Evolutionary conservation across 2,329 filamentous ascomycete species (phyloP).

Genomic region (Pseudogymnoascus sp.): DNA sequence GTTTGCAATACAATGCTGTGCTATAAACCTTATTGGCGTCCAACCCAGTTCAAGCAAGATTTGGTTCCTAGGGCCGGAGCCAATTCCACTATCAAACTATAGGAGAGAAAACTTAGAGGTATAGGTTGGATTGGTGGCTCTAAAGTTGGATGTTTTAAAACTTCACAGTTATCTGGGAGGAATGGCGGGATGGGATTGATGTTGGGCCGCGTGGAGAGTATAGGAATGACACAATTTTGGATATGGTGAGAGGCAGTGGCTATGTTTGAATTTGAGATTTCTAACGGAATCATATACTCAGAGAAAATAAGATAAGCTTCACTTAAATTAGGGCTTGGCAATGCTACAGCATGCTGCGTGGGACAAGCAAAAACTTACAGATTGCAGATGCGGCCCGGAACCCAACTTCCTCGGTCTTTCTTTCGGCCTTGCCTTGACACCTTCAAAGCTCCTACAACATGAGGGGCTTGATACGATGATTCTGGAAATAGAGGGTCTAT

Average conservation of each 20-base stretch:
- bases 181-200: background rate
- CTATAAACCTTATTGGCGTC: background rate
- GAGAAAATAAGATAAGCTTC: background rate
- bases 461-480: background rate
- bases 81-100: background rate
- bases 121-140: background rate
- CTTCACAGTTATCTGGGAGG: background rate
- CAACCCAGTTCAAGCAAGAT: background rate
- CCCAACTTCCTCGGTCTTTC: background rate
- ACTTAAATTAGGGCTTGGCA: background rate
- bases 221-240: too few species aligned
- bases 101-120: background rate
- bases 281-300: background rate
- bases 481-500: background rate
- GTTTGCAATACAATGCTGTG: background rate
- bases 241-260: background rate
- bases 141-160: background rate
- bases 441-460: background rate
- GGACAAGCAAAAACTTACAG: background rate
- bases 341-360: background rate
- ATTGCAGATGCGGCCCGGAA: background rate
- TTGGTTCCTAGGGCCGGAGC: background rate
- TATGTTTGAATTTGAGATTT: background rate
- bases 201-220: background rate
- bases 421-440: background rate